Evolutionary conservation across 208 protist species (phyloP), one percentile per base, ranked within the genome.

Genomic region (Vickermania spadyakhi): DNA sequence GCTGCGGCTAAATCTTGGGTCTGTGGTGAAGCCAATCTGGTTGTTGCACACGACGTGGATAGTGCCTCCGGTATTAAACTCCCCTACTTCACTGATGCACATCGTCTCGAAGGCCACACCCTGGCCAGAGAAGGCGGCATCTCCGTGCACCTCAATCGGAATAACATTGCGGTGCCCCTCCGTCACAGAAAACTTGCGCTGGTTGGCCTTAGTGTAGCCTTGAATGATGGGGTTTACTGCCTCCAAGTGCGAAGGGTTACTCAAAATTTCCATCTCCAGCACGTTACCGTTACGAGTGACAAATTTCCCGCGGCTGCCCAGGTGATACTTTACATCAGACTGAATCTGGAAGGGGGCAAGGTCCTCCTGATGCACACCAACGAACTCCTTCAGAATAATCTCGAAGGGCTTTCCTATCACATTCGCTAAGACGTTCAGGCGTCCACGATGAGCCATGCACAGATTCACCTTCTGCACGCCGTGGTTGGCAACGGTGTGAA

Each of bases 1-100:
- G 30, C 96, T 98, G 26, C 98, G 92, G 41, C 90, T 90, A 52
- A 72, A 86, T 58, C 81, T 89, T 28, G 97, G 97, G 78, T 99
- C 96, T 0, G 98, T 99, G 27, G 98, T 99, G 81, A 99, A 99
- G 68, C 97, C 96, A 75, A 99, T 98, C 84, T 99, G 97, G 74
- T 99, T 99, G 83, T 99, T 99, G 52, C 98, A 96, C 51, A 99
- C 91, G 26, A 99, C 84, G 77, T 99, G 98, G 58, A 99, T 86
- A 4, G 97, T 99, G 65, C 98, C 98, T 52, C 97, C 97, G 7
- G 96, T 98, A 42, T 83, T 70, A 64, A 97, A 98, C 56, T 94
- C 74, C 23, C 82, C 68, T 28, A 98, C 77, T 62, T 98, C 86
- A 22, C 78, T 86, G 13, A 99, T 81, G 56, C 88, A 89, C 73